Evolutionary conservation across 2,329 filamentous ascomycete species (phyloP).

Genomic region (Ustilaginoidea virens): DNA sequence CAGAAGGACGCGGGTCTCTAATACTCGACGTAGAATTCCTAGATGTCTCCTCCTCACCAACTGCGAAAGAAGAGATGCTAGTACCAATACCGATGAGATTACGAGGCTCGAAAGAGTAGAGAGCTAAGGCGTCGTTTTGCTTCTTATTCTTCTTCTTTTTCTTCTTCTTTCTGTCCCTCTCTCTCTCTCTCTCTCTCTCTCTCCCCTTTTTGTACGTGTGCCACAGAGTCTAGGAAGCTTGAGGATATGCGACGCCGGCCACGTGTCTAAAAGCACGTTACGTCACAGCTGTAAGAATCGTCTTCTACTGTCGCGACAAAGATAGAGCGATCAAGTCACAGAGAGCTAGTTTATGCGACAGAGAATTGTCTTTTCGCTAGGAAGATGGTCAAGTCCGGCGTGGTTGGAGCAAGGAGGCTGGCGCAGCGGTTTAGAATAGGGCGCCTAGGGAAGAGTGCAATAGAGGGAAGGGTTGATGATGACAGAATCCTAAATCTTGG

Average conservation of each 20-base stretch:
- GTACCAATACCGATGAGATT: slow-evolving; percentile 3
- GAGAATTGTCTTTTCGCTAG: neutral
- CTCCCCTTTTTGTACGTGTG: slow-evolving; percentile 5
- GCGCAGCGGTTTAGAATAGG: no score
- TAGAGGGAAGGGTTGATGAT: no score
- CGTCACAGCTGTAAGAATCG: slow-evolving; percentile 5
- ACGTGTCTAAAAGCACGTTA: slow-evolving; percentile 4
- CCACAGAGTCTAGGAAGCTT: slow-evolving; percentile 1
- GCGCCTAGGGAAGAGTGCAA: no score
- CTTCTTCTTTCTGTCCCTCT: no score
- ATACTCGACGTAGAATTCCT: slow-evolving; percentile 1
- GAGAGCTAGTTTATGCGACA: slow-evolving; percentile 2
- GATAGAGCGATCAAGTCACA: slow-evolving; percentile 7
- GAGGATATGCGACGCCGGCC: slow-evolving; percentile 7
- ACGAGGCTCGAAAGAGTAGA: slow-evolving; percentile 5
- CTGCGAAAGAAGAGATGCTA: neutral
- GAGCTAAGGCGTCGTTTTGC: slow-evolving; percentile 2
- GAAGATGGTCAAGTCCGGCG: slow-evolving; percentile 1
- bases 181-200: no score
- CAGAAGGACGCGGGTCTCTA: neutral
- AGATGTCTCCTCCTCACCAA: neutral
- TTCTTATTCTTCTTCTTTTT: no score
- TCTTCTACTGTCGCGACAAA: slow-evolving; percentile 10
- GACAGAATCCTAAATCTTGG: no score
- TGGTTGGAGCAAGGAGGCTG: neutral